Percentiles rank a stretch among this genome's conserved stretches.
Evolutionary conservation across 2,329 filamentous ascomycete species (phyloP).

Genomic region (Phoma sp.): DNA sequence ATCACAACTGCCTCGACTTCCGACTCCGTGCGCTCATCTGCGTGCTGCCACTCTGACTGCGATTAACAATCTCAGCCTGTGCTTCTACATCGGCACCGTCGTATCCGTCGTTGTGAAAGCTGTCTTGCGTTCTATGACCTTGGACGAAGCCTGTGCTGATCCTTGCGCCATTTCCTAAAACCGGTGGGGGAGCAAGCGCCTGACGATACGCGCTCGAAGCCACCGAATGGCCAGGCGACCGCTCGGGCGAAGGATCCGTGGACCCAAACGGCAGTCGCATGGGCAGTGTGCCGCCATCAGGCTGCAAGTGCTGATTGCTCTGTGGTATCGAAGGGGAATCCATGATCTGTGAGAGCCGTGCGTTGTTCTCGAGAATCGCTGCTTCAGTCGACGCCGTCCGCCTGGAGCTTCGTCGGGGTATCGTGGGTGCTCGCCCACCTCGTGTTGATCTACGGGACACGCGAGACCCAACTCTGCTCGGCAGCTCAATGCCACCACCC

Average conservation of each 20-base stretch:
- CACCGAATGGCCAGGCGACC: slow-evolving; percentile 41
- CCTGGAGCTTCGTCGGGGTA: slow-evolving; percentile 75
- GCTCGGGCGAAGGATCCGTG: slow-evolving; percentile 44
- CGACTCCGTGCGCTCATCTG: slow-evolving; percentile 33
- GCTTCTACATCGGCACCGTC: slow-evolving; percentile 42
- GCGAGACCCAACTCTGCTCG: slow-evolving; percentile 67
- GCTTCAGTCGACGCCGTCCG: slow-evolving; percentile 39
- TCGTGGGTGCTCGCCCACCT: slow-evolving; percentile 46
- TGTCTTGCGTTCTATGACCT: slow-evolving; percentile 47
- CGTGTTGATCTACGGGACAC: slow-evolving; percentile 50
- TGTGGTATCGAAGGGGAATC: slow-evolving; percentile 24
- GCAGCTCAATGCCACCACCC: slow-evolving; percentile 66
- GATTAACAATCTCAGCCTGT: slow-evolving; percentile 46
- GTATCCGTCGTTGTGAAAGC: slow-evolving; percentile 42
- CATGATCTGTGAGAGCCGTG: slow-evolving; percentile 39
- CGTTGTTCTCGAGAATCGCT: slow-evolving; percentile 28
- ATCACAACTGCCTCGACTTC: slow-evolving; percentile 10
- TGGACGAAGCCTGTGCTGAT: slow-evolving; percentile 48
- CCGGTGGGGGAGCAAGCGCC: slow-evolving; percentile 28
- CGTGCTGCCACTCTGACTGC: slow-evolving; percentile 43
- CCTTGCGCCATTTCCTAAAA: slow-evolving; percentile 28
- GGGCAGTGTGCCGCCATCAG: slow-evolving; percentile 27
- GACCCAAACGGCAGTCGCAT: slow-evolving; percentile 48
- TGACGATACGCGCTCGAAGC: slow-evolving; percentile 44
- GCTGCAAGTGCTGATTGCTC: slow-evolving; percentile 34